phyloP scores from a whole-genome alignment of 768 basidiomycete genomes.

The Polyporus arcularius region DNA sequence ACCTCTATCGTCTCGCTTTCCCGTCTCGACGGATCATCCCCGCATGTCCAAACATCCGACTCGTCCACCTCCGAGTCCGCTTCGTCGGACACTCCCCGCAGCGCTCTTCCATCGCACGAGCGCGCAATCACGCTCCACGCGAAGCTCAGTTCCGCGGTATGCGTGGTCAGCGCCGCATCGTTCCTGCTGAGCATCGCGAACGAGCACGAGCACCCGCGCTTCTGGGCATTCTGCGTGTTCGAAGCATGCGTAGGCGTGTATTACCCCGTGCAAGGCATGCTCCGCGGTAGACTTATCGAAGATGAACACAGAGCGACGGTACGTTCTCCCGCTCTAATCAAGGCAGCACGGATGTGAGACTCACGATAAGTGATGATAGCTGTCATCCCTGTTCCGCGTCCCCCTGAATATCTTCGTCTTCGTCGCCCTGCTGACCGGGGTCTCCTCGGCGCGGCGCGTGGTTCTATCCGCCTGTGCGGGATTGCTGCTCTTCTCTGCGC shows the following conservation, averaged over 20 bases:
- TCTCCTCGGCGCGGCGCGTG: slow-evolving; percentile 59
- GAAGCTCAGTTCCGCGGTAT: slow-evolving; percentile 65
- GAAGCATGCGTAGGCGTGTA: slow-evolving; percentile 81
- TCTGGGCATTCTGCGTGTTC: slow-evolving; percentile 75
- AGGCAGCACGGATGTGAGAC: neutral
- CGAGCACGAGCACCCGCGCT: slow-evolving; percentile 49
- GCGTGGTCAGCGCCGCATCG: slow-evolving; percentile 57
- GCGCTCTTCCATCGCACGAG: slow-evolving; percentile 23
- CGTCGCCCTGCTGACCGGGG: slow-evolving; percentile 65
- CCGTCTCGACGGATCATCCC: slow-evolving; percentile 13
- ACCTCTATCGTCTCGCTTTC: slow-evolving; percentile 43
- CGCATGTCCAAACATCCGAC: neutral
- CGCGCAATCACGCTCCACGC: slow-evolving; percentile 61
- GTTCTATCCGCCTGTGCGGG: slow-evolving; percentile 61
- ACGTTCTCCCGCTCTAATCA: slow-evolving; percentile 23
- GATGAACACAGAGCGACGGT: slow-evolving; percentile 79
- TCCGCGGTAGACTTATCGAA: slow-evolving; percentile 63
- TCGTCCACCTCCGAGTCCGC: neutral
- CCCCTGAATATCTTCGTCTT: slow-evolving; percentile 77
- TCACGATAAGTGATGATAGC: slow-evolving; percentile 34
- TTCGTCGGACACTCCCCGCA: neutral
- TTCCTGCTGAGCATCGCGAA: slow-evolving; percentile 52
- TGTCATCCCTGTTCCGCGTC: slow-evolving; percentile 72
- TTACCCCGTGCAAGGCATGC: slow-evolving; percentile 77
- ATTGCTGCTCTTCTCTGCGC: slow-evolving; percentile 58